Evolutionary conservation across 2,329 filamentous ascomycete species (phyloP), one percentile per base, ranked within the genome.

Genomic region (Fusarium irregulare): DNA sequence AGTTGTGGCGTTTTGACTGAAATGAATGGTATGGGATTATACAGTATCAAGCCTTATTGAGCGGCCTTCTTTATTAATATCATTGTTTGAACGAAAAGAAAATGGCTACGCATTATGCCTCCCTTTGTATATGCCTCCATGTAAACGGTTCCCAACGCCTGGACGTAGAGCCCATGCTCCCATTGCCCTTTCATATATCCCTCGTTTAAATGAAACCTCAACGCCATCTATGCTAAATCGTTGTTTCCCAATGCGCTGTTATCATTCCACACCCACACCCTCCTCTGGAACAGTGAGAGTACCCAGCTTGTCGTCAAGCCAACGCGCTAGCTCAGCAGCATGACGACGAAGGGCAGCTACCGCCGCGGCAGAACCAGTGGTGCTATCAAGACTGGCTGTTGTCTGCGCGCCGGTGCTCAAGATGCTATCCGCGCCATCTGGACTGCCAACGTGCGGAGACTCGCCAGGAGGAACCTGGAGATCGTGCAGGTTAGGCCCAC

Each of bases 231-330:
- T 74, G 64, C 67, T 56, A 55, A 64, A 49, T 56, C 58, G 57
- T 40, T 59, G 45, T 50, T 44, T 51, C 55, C 44, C 59, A 65
- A 70, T 41, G 27, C 53, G 50, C 12, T 40, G 23, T n/a, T 23
- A 44, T 62, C 60, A 78, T 64, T 77, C 74, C 11, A 79, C 73
- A 11, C 82, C 82, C 23, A 85, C 80, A 7, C 83, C 83, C 55
- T 88, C 86, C 50, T 87, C 84, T 0, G 87, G 86, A 28, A 89
- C 83, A 16, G 79, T 79, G 64, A 89, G 75, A 16, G 82, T 80
- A 8, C 85, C 85, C 8, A 91, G 80, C 78, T 86, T 86, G n/a
- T 86, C 85, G 67, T 91, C 88, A 68, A 91, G 76, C 84, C 86
- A 88, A 57, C 82, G 80, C 25, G 86, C 87, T 58, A 91, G 79